Evolutionary conservation across 805 yeast genomes (phyloP), one percentile per base, ranked within the genome.

Genomic region (Lipomyces chichibuensis): DNA sequence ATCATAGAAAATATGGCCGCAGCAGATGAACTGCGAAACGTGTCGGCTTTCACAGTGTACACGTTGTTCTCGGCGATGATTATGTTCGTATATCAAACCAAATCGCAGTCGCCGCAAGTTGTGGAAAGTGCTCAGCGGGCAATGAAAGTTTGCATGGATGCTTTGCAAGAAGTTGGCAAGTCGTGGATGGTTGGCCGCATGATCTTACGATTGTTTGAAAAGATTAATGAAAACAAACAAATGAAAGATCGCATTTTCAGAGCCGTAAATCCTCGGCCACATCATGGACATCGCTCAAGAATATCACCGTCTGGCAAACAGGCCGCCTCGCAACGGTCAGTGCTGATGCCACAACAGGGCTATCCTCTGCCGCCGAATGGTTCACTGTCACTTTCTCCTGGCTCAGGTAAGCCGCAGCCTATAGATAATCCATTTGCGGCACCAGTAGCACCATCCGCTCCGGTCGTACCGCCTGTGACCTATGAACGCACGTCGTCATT

Each of bases 61-160:
- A 84, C 84, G 51, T 79, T 84, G 61, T 88, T 86, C 75, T 83
- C 87, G 39, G 91, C 95, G 1, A 81, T 88, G 69, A 81, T 87
- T 69, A 87, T 89, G 84, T 84, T 90, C 76, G 81, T 88, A n/a
- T 88, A 88, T 75, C 94, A 90, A 77, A 83, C 87, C 60, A 82
- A 80, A 63, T 78, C 84, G 3, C 72, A 74, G 17, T 76, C 78
- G 49, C 70, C 75, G 25, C 71, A 72, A 4, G 82, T 80, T 61
- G 76, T 76, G 0, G 79, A 77, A 60, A 74, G 78, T 14, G 83
- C 84, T 2, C 75, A 74, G 60, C 60, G 73, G 33, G 80, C 83
- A 0, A 73, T 80, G 60, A 72, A 70, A 0, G 70, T 78, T 1
- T 77, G 82, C 60, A 67, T 73, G 75, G 37, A 75, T 35, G 79